These are phyloP conservation scores for Mortierella sp. DNA, from an alignment of 371 early-diverging fungal genomes.

Conservation along the genomic window DNA sequence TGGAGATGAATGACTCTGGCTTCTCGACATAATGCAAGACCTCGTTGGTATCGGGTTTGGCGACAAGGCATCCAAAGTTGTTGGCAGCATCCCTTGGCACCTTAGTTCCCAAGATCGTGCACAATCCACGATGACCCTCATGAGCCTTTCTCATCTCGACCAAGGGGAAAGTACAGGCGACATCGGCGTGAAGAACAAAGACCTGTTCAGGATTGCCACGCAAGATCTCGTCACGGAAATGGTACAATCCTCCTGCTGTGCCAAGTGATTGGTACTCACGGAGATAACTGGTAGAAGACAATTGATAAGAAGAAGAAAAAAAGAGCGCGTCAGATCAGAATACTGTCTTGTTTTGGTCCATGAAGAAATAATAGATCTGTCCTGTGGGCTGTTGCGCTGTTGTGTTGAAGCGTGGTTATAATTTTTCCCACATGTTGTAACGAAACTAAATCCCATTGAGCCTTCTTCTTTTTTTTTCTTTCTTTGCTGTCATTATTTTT, in stretches of 20 bases:
- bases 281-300: slow-evolving; percentile 81
- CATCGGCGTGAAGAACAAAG: slow-evolving; percentile 97
- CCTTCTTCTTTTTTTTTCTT: not conserved
- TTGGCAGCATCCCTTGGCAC: slow-evolving; percentile 81
- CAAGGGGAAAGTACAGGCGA: slow-evolving; percentile 94
- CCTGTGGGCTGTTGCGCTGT: no score
- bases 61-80: slow-evolving; percentile 93
- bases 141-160: slow-evolving; percentile 88
- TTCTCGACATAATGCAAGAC: slow-evolving; percentile 98
- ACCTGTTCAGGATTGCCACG: slow-evolving; percentile 90
- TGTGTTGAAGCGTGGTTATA: not conserved
- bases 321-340: not conserved
- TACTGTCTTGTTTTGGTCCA: not conserved
- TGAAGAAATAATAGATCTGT: not conserved
- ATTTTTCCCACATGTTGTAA: slow-evolving; percentile 20
- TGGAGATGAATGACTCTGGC: slow-evolving; percentile 94
- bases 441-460: not conserved
- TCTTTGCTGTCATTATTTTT: not conserved
- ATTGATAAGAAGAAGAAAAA: slow-evolving; percentile 5
- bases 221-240: slow-evolving; percentile 96
- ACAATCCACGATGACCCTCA: slow-evolving; percentile 79
- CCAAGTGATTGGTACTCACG: slow-evolving; percentile 97
- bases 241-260: slow-evolving; percentile 97
- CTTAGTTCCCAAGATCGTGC: slow-evolving; percentile 90
- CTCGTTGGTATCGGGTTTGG: slow-evolving; percentile 85